A percentile compares a stretch with the other conserved stretches of the same genome.
These are phyloP conservation scores for Rhodamnia argentea DNA, from an alignment of 345 rosid genomes.

Conservation along the genomic window DNA sequence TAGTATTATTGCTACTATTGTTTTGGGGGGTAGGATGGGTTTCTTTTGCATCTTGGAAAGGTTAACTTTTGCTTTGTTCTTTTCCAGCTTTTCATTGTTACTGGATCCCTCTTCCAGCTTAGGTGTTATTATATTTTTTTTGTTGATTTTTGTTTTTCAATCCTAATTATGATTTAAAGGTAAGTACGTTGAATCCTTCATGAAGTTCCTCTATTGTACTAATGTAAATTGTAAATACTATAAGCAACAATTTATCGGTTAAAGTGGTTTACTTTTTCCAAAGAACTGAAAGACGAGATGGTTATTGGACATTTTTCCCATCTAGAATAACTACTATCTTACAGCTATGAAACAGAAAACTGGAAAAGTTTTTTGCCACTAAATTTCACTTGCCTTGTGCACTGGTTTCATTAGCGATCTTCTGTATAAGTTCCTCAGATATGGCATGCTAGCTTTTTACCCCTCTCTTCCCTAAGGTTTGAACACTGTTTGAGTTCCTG, in stretches of 20 bases:
- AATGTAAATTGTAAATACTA: neutral
- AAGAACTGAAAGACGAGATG: neutral
- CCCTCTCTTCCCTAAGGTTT: neutral
- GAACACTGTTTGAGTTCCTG: neutral
- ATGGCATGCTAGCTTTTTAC: neutral
- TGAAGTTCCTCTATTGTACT: neutral
- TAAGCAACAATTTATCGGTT: neutral
- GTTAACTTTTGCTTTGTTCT: neutral
- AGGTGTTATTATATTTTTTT: neutral
- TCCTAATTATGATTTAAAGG: neutral
- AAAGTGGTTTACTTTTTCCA: neutral
- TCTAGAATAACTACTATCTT: neutral
- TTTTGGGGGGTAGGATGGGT: neutral
- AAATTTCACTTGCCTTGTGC: neutral
- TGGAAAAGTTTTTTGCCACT: neutral
- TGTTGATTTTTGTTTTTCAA: neutral
- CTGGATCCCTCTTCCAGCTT: neutral
- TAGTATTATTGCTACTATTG: neutral
- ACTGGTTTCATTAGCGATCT: neutral
- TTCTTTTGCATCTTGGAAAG: neutral
- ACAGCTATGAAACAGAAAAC: neutral
- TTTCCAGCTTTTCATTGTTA: neutral
- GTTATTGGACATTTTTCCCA: neutral
- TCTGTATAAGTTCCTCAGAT: neutral
- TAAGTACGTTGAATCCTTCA: neutral